phyloP scores from a whole-genome alignment of 2,329 filamentous ascomycete species.

The Blastomyces emzantsi region DNA sequence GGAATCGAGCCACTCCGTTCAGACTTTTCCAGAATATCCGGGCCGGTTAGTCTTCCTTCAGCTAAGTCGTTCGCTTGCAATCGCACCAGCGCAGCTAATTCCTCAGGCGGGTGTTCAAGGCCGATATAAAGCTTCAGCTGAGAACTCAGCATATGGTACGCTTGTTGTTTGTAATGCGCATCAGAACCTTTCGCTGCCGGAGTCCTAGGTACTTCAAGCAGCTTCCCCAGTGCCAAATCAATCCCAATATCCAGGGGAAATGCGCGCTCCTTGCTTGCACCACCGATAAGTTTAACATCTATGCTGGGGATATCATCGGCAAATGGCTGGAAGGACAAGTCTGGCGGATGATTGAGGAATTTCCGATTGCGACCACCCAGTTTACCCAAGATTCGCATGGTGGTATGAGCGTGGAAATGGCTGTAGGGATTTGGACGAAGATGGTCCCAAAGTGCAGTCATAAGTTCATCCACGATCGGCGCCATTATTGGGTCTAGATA shows the following conservation, averaged over 20 bases:
- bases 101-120: constrained; percentile 77
- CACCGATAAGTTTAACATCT: constrained; percentile 80
- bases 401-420: constrained; percentile 96
- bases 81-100: constrained; percentile 73
- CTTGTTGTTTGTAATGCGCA: constrained; percentile 84
- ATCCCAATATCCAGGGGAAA: constrained; percentile 82
- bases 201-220: constrained; percentile 68
- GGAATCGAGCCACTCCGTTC: constrained; percentile 73
- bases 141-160: constrained; percentile 75
- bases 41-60: constrained; percentile 60
- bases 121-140: constrained; percentile 89
- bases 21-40: constrained; percentile 59
- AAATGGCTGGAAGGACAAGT: constrained; percentile 73
- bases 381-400: constrained; percentile 94
- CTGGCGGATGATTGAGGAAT: constrained; percentile 82
- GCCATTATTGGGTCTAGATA: constrained; percentile 99
- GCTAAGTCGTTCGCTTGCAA: constrained; percentile 82
- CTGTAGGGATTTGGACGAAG: constrained; percentile 88
- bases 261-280: constrained; percentile 77
- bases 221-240: constrained; percentile 77
- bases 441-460: constrained; percentile 96
- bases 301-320: constrained; percentile 83
- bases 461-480: constrained; percentile 95
- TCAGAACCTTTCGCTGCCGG: constrained; percentile 55
- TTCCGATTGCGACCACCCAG: constrained; percentile 91